Evolutionary conservation across 768 basidiomycete species (phyloP).

Genomic region (Zangia roseola): DNA sequence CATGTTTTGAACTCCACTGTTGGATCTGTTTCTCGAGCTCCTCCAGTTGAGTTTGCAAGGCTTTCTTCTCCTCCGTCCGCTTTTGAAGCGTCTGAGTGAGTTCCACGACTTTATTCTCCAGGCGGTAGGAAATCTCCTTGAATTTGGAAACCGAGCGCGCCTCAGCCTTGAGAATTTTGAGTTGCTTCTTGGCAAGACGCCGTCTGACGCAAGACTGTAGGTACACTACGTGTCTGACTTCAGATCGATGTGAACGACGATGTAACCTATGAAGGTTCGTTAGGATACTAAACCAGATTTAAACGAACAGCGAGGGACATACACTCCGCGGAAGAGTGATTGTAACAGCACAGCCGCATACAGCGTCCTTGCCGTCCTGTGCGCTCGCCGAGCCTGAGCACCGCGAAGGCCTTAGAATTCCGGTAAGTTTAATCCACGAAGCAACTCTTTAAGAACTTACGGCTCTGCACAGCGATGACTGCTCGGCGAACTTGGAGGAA

Average conservation of each 20-base stretch:
- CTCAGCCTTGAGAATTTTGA: constrained; percentile 81
- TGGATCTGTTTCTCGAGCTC: constrained; percentile 85
- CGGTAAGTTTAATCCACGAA: constrained; percentile 3
- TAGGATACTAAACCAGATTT: not conserved
- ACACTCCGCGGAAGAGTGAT: constrained; percentile 86
- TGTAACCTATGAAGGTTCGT: constrained; percentile 42
- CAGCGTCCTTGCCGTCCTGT: constrained; percentile 50
- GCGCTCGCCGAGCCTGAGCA: constrained; percentile 60
- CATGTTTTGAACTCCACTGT: constrained; percentile 82
- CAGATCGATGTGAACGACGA: constrained; percentile 52
- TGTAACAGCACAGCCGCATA: constrained; percentile 76
- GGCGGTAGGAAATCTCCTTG: constrained; percentile 95
- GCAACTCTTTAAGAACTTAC: constrained; percentile 49
- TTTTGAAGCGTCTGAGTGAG: constrained; percentile 92
- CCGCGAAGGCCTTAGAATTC: constrained; percentile 66
- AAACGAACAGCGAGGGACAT: constrained; percentile 40
- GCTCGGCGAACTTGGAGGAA: constrained; percentile 64
- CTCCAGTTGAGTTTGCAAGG: constrained; percentile 68
- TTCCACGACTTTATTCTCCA: constrained; percentile 99
- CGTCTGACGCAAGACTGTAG: constrained; percentile 93
- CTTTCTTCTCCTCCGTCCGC: constrained; percentile 89
- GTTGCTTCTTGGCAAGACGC: constrained; percentile 79
- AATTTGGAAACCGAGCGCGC: constrained; percentile 97
- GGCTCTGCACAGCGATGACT: constrained; percentile 76
- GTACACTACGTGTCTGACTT: constrained; percentile 74